Percentiles rank a stretch among this genome's conserved stretches.
Evolutionary conservation across 306 rosid genomes (phyloP).

Genomic region (Pterocarpus santalinus): DNA sequence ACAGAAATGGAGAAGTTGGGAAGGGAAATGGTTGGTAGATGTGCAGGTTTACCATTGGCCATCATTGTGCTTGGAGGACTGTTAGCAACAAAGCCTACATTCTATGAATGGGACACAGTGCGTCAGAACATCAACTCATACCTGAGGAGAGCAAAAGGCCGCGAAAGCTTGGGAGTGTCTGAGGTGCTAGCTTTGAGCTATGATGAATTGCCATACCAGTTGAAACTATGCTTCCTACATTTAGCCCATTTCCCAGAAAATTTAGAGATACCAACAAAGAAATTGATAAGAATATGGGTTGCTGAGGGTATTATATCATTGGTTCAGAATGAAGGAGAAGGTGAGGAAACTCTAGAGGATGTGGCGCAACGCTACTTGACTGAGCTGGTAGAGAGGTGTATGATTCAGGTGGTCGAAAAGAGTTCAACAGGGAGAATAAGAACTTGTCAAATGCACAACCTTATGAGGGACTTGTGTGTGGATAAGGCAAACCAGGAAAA

Average conservation of each 20-base stretch:
- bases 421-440: conserved; percentile 60
- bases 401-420: conserved; percentile 53
- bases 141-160: conserved; percentile 53
- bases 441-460: conserved; percentile 63
- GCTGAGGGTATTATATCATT: conserved; percentile 66
- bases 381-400: conserved; percentile 59
- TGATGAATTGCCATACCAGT: conserved; percentile 61
- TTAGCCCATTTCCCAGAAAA: conserved; percentile 68
- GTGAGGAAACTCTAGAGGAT: conserved; percentile 50
- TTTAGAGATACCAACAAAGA: conserved; percentile 58
- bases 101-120: conserved; percentile 60
- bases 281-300: conserved; percentile 61
- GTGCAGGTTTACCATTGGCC: conserved; percentile 69
- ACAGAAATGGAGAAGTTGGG: conserved; percentile 59
- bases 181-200: conserved; percentile 56
- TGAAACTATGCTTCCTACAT: conserved; percentile 68
- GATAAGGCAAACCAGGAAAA: conserved; percentile 58
- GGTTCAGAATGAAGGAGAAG: conserved; percentile 46
- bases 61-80: conserved; percentile 71
- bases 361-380: conserved; percentile 53
- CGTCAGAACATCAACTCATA: conserved; percentile 51
- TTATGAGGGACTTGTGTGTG: conserved; percentile 59
- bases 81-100: conserved; percentile 60
- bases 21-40: conserved; percentile 66
- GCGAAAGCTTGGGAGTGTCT: conserved; percentile 43